These are phyloP conservation scores for Xylaria digitata DNA, from an alignment of 2,329 filamentous ascomycete species.

Conservation along the genomic window DNA sequence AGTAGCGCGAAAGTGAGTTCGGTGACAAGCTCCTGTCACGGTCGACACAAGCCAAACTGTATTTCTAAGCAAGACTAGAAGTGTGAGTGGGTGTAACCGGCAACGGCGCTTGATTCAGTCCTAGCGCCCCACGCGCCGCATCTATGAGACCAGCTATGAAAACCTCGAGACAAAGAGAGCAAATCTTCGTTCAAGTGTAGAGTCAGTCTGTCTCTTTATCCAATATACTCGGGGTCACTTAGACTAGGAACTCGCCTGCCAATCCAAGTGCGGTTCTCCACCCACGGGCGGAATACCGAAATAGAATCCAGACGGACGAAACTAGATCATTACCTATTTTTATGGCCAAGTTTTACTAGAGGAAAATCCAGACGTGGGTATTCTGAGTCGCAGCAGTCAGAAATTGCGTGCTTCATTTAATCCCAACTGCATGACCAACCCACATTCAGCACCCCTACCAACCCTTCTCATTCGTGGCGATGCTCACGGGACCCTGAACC, in stretches of 20 bases:
- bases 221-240: not conserved
- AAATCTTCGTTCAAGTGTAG: not conserved
- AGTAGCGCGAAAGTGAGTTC: constrained; percentile 29
- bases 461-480: constrained; percentile 31
- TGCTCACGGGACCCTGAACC: constrained; percentile 34
- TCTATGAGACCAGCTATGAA: constrained; percentile 34
- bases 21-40: constrained; percentile 7
- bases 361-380: constrained; percentile 12
- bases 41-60: constrained; percentile 35
- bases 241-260: constrained; percentile 6
- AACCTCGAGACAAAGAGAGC: constrained; percentile 21
- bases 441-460: constrained; percentile 18
- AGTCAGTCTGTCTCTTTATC: not conserved
- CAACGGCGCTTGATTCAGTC: constrained; percentile 31
- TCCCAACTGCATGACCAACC: constrained; percentile 27
- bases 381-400: constrained; percentile 33
- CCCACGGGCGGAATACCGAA: constrained; percentile 21
- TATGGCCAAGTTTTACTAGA: constrained; percentile 23
- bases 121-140: constrained; percentile 35
- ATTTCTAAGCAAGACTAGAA: constrained; percentile 49
- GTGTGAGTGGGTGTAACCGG: constrained; percentile 42
- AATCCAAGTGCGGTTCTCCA: constrained; percentile 6
- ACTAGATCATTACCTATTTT: constrained; percentile 25
- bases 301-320: constrained; percentile 2
- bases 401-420: constrained; percentile 44